phyloP scores from a whole-genome alignment of 257 asterid genomes.

The Verbascum thapsus region DNA sequence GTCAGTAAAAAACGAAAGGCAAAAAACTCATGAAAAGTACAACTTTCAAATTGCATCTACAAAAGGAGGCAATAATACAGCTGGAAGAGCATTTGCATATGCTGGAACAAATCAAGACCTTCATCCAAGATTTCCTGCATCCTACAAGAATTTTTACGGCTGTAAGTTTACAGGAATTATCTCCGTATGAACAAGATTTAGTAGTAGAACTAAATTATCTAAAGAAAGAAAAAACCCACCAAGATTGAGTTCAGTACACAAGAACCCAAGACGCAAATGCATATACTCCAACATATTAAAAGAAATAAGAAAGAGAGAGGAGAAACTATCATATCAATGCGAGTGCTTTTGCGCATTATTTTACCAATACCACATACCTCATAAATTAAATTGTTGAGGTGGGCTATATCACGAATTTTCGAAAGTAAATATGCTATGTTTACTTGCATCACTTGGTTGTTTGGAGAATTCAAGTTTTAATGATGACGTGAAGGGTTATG shows the following conservation, averaged over 20 bases:
- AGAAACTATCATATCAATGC: not conserved
- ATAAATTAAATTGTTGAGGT: not conserved
- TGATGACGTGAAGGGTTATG: not conserved
- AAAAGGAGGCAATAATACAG: slow-evolving; percentile 14
- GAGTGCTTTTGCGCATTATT: not conserved
- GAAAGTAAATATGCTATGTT: not conserved
- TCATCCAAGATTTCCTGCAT: slow-evolving; percentile 41
- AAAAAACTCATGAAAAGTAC: slow-evolving; percentile 14
- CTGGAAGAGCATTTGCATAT: slow-evolving; percentile 20
- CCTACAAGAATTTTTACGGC: slow-evolving; percentile 41
- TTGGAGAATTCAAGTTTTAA: not conserved
- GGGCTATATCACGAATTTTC: not conserved
- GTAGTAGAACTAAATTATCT: not conserved
- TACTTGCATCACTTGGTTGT: not conserved
- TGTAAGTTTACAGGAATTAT: slow-evolving; percentile 21
- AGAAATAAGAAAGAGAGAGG: not conserved
- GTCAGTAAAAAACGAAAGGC: slow-evolving; percentile 17
- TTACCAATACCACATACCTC: not conserved
- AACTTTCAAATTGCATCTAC: slow-evolving; percentile 29
- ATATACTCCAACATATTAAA: not conserved
- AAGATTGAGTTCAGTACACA: slow-evolving; percentile 9
- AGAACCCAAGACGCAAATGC: not conserved
- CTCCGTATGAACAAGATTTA: slow-evolving; percentile 4
- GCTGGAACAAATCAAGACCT: slow-evolving; percentile 24
- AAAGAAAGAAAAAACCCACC: slow-evolving; percentile 14